Conservation (phyloP, 805 yeast species). For the Nakazawaea ishiwadae region DNA sequence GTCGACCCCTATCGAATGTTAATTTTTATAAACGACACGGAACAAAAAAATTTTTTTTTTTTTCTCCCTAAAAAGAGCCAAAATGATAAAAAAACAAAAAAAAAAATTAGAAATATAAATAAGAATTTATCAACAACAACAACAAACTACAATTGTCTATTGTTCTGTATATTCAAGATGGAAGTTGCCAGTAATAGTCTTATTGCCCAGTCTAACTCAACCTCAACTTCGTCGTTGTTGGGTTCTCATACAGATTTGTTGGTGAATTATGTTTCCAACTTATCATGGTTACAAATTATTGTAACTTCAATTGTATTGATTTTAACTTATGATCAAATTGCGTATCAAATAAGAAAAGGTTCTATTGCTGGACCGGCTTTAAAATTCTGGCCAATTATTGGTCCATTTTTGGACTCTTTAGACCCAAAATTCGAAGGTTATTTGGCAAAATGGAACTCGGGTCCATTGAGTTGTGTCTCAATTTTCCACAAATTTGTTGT, state of each 20-base stretch:
- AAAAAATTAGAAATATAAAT: too few species aligned
- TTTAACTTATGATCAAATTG: constrained; percentile 68
- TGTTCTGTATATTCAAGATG: constrained; percentile 14
- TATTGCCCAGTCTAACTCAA: constrained; percentile 9
- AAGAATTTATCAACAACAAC: background rate
- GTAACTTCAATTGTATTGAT: constrained; percentile 41
- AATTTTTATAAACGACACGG: too few species aligned
- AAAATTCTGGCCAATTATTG: constrained; percentile 92
- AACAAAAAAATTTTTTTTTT: too few species aligned
- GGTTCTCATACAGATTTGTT: constrained; percentile 1
- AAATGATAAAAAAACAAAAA: too few species aligned
- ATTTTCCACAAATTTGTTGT: constrained; percentile 98
- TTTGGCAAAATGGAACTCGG: constrained; percentile 89
- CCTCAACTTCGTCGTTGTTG: background rate
- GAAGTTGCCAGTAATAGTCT: constrained; percentile 15
- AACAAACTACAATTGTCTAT: constrained; percentile 14
- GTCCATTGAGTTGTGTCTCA: constrained; percentile 93
- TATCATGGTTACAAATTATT: constrained; percentile 53
- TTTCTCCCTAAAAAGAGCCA: too few species aligned
- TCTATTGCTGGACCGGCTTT: constrained; percentile 83
- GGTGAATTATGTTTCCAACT: constrained; percentile 13
- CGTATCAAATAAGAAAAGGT: constrained; percentile 79
- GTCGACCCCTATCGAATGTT: too few species aligned
- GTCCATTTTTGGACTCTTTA: constrained; percentile 90
- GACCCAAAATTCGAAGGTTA: constrained; percentile 96